These are phyloP conservation scores for Beta corolliflora DNA, from an alignment of 179 eudicot species.

Conservation along the genomic window DNA sequence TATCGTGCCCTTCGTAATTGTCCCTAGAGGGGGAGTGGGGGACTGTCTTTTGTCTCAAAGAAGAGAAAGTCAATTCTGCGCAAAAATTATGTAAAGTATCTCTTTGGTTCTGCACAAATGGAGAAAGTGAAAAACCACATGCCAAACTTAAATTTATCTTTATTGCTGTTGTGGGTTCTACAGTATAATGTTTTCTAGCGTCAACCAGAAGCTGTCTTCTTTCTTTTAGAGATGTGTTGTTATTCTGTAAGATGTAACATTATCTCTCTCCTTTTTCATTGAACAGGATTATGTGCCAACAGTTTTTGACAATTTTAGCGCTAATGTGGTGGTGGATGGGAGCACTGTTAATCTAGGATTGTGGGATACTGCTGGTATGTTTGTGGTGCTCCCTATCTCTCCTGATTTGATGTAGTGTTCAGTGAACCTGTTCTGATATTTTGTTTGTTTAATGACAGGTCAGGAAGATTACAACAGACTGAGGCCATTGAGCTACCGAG, in stretches of 20 bases:
- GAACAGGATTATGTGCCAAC: conserved; percentile 53
- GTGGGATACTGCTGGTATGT: conserved; percentile 55
- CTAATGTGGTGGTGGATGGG: conserved; percentile 53
- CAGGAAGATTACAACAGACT: conserved; percentile 55
- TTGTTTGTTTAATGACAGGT: conserved; percentile 26
- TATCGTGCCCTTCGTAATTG: neutral
- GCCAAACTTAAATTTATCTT: neutral
- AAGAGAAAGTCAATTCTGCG: conserved; percentile 1
- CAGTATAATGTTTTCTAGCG: neutral
- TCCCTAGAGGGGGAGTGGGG: neutral
- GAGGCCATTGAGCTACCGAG: conserved; percentile 50
- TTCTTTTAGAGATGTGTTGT: neutral
- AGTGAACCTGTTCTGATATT: conserved; percentile 12
- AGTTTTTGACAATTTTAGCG: conserved; percentile 52
- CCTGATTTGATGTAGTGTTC: neutral
- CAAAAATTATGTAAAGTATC: neutral
- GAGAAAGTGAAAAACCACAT: neutral
- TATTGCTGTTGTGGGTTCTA: neutral
- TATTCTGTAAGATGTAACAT: neutral
- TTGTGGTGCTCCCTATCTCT: neutral
- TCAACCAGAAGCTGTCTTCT: neutral
- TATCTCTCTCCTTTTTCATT: neutral
- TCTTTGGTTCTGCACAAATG: neutral
- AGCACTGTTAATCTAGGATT: conserved; percentile 49
- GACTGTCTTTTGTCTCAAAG: neutral